Evolutionary conservation across 2,329 filamentous ascomycete genomes (phyloP).

Genomic region (Paecilomyces dactylethromorphus): DNA sequence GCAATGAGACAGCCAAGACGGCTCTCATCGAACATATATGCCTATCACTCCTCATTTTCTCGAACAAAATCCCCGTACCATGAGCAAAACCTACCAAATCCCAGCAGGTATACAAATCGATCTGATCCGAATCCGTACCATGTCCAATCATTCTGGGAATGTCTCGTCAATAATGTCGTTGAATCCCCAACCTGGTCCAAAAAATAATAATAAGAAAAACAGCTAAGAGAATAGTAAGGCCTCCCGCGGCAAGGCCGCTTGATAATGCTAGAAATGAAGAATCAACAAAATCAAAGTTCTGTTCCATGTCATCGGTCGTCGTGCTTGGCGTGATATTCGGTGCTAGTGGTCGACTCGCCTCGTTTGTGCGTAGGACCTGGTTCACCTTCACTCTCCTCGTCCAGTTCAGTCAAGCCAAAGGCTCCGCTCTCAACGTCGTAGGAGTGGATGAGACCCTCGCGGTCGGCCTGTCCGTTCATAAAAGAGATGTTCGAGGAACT

Average conservation of each 20-base stretch:
- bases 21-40: neutral
- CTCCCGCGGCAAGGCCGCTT: neutral
- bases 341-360: conserved; percentile 18
- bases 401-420: conserved; percentile 72
- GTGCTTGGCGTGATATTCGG: conserved; percentile 22
- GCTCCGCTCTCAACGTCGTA: conserved; percentile 79
- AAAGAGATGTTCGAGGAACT: conserved; percentile 58
- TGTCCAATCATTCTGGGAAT: neutral
- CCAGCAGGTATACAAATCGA: neutral
- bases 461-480: conserved; percentile 54
- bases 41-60: neutral
- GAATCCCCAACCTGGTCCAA: neutral
- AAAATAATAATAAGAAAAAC: neutral
- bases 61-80: neutral
- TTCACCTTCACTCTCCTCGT: conserved; percentile 63
- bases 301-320: conserved; percentile 22
- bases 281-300: conserved; percentile 1
- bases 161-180: neutral
- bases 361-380: conserved; percentile 29
- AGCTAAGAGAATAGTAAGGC: neutral
- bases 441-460: conserved; percentile 76
- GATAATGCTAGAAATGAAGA: conserved; percentile 5
- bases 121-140: neutral
- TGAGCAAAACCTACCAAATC: neutral
- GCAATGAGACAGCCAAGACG: neutral